Conservation (phyloP, 768 basidiomycete genomes). For the Sporobolomyces phaffii region DNA sequence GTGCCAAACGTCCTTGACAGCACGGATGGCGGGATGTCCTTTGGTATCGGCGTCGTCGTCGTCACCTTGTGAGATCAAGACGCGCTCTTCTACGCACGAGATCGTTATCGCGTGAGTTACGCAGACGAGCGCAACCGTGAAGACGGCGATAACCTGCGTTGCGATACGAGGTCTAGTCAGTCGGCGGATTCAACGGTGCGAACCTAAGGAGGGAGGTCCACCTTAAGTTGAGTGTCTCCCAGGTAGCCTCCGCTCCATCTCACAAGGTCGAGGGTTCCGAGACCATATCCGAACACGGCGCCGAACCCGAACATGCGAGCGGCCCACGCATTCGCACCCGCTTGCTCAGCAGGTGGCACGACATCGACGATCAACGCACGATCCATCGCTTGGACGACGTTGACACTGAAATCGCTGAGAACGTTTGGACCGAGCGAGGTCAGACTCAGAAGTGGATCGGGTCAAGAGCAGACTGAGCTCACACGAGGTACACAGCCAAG, state of each 20-base stretch:
- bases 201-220: too few species aligned
- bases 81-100: constrained; percentile 55
- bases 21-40: constrained; percentile 21
- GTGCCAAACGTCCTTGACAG: constrained; percentile 54
- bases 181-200: too few species aligned
- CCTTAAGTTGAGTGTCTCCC: constrained; percentile 72
- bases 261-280: constrained; percentile 52
- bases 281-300: constrained; percentile 44
- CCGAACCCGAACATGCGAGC: constrained; percentile 86
- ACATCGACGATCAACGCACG: constrained; percentile 85
- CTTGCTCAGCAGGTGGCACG: constrained; percentile 65
- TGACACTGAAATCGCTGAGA: constrained; percentile 35
- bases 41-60: not conserved
- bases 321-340: constrained; percentile 89
- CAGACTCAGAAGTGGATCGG: not conserved
- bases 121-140: constrained; percentile 65
- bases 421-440: constrained; percentile 45
- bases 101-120: constrained; percentile 61
- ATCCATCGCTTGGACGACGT: constrained; percentile 75
- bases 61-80: constrained; percentile 53
- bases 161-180: not conserved
- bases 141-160: constrained; percentile 54
- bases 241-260: constrained; percentile 60
- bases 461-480: not conserved
- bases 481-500: constrained; percentile 59